These are phyloP conservation scores for Exsudoporus floridanus DNA, from an alignment of 1,284 basidiomycete species.

Conservation along the genomic window DNA sequence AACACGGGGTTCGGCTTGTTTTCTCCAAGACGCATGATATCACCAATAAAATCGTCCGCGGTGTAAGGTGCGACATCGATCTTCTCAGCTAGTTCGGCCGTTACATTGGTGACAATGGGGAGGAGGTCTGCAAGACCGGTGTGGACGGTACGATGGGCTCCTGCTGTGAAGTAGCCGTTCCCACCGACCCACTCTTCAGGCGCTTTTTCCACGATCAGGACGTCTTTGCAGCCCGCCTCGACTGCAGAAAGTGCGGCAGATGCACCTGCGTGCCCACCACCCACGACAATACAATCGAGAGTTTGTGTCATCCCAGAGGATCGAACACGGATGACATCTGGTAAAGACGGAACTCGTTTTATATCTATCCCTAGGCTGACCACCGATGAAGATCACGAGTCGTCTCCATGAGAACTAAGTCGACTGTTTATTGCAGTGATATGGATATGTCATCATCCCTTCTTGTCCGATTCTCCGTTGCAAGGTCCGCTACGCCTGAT, in stretches of 20 bases:
- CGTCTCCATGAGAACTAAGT: neutral
- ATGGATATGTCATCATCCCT: neutral
- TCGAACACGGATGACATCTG: neutral
- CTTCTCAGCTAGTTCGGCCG: conserved; percentile 40
- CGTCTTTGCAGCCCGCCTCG: conserved; percentile 56
- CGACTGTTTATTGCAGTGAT: neutral
- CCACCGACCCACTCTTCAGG: conserved; percentile 64
- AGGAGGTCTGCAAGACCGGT: conserved; percentile 57
- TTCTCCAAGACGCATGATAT: conserved; percentile 59
- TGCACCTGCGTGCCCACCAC: conserved; percentile 67
- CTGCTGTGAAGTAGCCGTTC: conserved; percentile 71
- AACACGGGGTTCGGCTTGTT: conserved; percentile 49
- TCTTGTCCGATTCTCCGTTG: neutral
- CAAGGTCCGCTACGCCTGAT: neutral
- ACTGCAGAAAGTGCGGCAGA: conserved; percentile 61
- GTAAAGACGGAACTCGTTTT: neutral
- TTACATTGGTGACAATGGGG: conserved; percentile 50
- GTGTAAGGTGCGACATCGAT: conserved; percentile 64
- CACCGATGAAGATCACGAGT: conserved; percentile 4
- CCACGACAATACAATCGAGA: conserved; percentile 61
- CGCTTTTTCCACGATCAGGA: conserved; percentile 65
- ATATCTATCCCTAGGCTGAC: neutral
- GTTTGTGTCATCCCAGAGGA: conserved; percentile 14
- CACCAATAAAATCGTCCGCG: conserved; percentile 49
- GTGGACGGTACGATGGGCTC: conserved; percentile 62